A percentile compares a stretch with the other conserved stretches of the same genome.
Conservation (phyloP, 345 rosid genomes). For the Noccaea caerulescens region DNA sequence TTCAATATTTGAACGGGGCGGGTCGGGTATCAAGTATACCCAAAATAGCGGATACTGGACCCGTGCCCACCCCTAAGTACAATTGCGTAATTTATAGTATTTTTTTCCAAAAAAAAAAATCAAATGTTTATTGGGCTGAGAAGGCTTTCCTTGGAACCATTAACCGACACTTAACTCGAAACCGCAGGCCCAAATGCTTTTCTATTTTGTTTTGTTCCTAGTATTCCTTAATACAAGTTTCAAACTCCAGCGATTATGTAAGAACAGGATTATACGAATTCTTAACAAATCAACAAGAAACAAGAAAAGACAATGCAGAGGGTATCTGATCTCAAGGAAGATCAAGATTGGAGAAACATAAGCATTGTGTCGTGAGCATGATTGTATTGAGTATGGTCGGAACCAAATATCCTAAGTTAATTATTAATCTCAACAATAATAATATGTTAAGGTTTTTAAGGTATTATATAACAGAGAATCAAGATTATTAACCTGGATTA, state of each 20-base stretch:
- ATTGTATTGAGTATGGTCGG: conserved; percentile 39
- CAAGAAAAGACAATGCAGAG: conserved; percentile 20
- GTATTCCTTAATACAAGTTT: background rate
- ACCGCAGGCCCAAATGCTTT: background rate
- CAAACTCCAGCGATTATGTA: conserved; percentile 1
- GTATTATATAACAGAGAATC: conserved; percentile 23
- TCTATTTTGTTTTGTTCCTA: background rate
- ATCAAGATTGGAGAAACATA: conserved; percentile 37
- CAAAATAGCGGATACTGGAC: no score
- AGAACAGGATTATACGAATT: background rate
- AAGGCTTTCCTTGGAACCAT: conserved; percentile 11
- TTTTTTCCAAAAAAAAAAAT: background rate
- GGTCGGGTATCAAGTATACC: no score
- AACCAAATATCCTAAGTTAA: conserved; percentile 29
- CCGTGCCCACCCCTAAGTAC: no score
- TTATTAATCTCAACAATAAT: conserved; percentile 21
- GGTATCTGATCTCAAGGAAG: conserved; percentile 41
- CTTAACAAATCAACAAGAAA: conserved; percentile 38
- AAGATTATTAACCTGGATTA: conserved; percentile 31
- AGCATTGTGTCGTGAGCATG: conserved; percentile 38
- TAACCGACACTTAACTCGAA: background rate
- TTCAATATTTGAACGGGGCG: no score
- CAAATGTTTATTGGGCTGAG: conserved; percentile 9
- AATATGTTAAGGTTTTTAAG: conserved; percentile 15
- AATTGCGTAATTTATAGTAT: background rate